phyloP scores from a whole-genome alignment of 352 stramenopile genomes.

The Phytophthora fragariae region DNA sequence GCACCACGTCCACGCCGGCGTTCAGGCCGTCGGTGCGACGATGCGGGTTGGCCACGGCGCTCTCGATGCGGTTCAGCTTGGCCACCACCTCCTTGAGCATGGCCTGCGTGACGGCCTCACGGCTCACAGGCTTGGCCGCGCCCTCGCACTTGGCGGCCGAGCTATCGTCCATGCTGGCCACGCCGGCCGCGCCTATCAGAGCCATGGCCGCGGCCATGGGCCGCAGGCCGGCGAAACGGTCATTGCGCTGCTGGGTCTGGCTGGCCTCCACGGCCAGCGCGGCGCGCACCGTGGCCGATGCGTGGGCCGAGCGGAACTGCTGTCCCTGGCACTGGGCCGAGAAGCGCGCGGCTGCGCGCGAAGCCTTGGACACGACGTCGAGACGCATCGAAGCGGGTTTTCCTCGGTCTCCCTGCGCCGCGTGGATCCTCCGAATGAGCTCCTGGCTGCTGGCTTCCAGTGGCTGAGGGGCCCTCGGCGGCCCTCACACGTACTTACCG shows the following conservation, averaged over 20 bases:
- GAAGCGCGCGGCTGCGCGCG: constrained; percentile 51
- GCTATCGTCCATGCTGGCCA: constrained; percentile 33
- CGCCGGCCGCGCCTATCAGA: constrained; percentile 25
- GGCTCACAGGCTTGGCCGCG: constrained; percentile 46
- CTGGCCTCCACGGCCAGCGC: constrained; percentile 54
- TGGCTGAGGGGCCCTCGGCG: not conserved
- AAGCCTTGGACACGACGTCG: constrained; percentile 53
- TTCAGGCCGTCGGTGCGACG: constrained; percentile 74
- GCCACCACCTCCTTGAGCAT: constrained; percentile 86
- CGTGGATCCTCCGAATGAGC: constrained; percentile 26
- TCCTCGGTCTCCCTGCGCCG: constrained; percentile 26
- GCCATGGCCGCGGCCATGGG: constrained; percentile 25
- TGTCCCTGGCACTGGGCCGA: constrained; percentile 41
- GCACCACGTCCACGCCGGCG: constrained; percentile 92
- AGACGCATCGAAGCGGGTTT: constrained; percentile 56
- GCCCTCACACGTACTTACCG: not conserved
- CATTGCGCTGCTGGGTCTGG: constrained; percentile 34
- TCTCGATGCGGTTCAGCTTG: constrained; percentile 91
- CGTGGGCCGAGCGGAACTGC: constrained; percentile 40
- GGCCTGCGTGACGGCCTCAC: constrained; percentile 60
- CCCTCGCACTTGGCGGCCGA: constrained; percentile 37
- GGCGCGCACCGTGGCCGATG: constrained; percentile 49
- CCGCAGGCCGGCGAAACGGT: constrained; percentile 29
- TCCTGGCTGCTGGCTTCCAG: not conserved
- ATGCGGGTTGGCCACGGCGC: constrained; percentile 83